These are phyloP conservation scores for Udeniomyces megalosporus DNA, from an alignment of 768 basidiomycete genomes.

Conservation along the genomic window DNA sequence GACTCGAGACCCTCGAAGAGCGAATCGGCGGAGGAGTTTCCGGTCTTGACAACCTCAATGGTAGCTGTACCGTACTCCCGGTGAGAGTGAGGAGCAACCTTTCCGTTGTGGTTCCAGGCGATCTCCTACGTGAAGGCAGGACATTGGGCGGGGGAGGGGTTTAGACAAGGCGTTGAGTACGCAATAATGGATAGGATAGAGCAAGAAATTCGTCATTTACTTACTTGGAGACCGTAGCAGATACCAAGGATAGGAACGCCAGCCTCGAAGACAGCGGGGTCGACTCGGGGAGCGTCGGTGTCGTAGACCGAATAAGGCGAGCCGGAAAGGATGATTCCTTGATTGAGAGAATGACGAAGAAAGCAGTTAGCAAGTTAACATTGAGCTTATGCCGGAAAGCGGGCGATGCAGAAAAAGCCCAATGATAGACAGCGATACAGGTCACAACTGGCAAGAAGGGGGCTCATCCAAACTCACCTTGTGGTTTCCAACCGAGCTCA, in stretches of 20 bases:
- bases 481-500: conserved; percentile 82
- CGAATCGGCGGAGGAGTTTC: conserved; percentile 43
- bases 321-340: conserved; percentile 93
- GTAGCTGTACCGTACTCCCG: conserved; percentile 90
- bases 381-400: too few species aligned
- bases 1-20: conserved; percentile 77
- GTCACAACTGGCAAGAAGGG: too few species aligned
- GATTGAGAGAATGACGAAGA: too few species aligned
- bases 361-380: too few species aligned
- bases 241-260: conserved; percentile 89
- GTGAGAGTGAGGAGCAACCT: conserved; percentile 70
- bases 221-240: conserved; percentile 87
- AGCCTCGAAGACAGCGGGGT: conserved; percentile 65
- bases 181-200: not conserved
- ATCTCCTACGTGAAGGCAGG: conserved; percentile 50
- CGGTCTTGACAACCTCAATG: conserved; percentile 52
- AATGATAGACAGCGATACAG: too few species aligned
- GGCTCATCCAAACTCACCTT: conserved; percentile 40
- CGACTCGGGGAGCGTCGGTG: conserved; percentile 76
- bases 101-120: conserved; percentile 69
- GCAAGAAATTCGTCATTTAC: conserved; percentile 16
- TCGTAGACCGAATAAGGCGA: conserved; percentile 98
- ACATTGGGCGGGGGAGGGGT: too few species aligned
- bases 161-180: not conserved
- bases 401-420: too few species aligned